A percentile compares a stretch with the other conserved stretches of the same genome.
Conservation (phyloP, 2,329 filamentous ascomycete species). For the Aspergillus oerlinghausenensis region DNA sequence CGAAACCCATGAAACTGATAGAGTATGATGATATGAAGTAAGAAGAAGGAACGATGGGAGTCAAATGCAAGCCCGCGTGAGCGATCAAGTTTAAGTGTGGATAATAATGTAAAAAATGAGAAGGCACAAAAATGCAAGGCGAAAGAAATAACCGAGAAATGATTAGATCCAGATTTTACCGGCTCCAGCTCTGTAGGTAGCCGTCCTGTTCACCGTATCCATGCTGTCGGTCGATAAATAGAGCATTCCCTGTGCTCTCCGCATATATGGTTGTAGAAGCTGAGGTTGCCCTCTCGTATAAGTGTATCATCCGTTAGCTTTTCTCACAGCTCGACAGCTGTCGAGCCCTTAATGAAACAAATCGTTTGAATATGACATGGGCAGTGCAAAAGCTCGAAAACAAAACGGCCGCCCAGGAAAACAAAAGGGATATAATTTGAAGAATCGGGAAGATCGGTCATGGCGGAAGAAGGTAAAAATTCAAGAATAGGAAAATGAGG, state of each 20-base stretch:
- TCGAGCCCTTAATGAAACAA: conserved; percentile 12
- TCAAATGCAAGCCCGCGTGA: conserved; percentile 12
- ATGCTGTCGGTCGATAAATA: background rate
- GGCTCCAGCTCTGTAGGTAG: background rate
- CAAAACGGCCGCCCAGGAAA: conserved; percentile 10
- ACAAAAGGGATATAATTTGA: conserved; percentile 13
- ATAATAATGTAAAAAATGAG: background rate
- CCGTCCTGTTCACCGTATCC: background rate
- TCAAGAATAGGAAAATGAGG: conserved; percentile 4
- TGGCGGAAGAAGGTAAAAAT: conserved; percentile 1
- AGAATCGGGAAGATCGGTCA: conserved; percentile 7
- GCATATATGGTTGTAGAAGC: conserved; percentile 1
- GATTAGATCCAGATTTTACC: background rate
- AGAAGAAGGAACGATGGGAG: conserved; percentile 1
- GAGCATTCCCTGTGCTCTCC: background rate
- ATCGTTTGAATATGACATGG: conserved; percentile 9
- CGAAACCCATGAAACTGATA: background rate
- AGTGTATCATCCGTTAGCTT: conserved; percentile 12
- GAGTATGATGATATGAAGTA: background rate
- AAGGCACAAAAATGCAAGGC: background rate
- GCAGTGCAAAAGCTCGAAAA: conserved; percentile 11
- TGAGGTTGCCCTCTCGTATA: conserved; percentile 19
- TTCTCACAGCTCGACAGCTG: conserved; percentile 6
- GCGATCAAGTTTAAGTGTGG: conserved; percentile 11
- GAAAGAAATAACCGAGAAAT: background rate